Conservation (phyloP, 163 green algal species). For the Scenedesmus sp. region DNA sequence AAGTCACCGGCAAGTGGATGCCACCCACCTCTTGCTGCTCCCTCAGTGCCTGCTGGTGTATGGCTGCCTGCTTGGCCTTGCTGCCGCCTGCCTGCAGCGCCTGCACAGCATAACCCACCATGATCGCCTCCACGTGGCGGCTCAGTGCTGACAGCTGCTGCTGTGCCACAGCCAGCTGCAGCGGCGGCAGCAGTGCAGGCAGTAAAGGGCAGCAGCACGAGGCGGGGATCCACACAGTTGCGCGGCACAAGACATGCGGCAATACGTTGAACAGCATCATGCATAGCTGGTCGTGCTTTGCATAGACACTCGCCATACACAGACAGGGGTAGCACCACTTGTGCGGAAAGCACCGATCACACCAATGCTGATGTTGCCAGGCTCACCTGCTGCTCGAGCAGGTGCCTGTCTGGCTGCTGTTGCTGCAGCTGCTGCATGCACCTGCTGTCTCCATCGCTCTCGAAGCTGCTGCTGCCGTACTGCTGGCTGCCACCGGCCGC, state of each 20-base stretch:
- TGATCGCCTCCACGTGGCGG: conserved; percentile 31
- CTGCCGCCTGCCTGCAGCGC: conserved; percentile 13
- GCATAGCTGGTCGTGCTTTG: not conserved
- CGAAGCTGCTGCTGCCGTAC: conserved; percentile 48
- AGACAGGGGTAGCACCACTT: not conserved
- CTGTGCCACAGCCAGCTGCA: conserved; percentile 33
- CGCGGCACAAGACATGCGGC: too few species aligned
- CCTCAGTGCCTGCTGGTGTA: conserved; percentile 28
- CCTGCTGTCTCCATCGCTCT: conserved; percentile 16
- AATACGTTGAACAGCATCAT: not conserved
- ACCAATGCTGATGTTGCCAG: not conserved
- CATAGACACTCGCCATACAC: not conserved
- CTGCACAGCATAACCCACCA: conserved; percentile 37
- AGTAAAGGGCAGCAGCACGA: not conserved
- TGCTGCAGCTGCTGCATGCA: conserved; percentile 20
- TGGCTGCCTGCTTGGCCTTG: not conserved
- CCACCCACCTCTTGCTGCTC: conserved; percentile 38
- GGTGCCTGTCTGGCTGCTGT: conserved; percentile 1
- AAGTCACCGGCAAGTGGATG: too few species aligned
- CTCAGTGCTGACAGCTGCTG: conserved; percentile 20
- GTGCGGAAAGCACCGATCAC: not conserved
- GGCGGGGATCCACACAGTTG: too few species aligned
- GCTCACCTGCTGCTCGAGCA: conserved; percentile 25
- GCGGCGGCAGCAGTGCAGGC: not conserved
- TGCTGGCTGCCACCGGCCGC: conserved; percentile 8